Base-by-base conservation (phyloP, 352 stramenopile genomes). In the Salisapilia sapeloensis region DNA sequence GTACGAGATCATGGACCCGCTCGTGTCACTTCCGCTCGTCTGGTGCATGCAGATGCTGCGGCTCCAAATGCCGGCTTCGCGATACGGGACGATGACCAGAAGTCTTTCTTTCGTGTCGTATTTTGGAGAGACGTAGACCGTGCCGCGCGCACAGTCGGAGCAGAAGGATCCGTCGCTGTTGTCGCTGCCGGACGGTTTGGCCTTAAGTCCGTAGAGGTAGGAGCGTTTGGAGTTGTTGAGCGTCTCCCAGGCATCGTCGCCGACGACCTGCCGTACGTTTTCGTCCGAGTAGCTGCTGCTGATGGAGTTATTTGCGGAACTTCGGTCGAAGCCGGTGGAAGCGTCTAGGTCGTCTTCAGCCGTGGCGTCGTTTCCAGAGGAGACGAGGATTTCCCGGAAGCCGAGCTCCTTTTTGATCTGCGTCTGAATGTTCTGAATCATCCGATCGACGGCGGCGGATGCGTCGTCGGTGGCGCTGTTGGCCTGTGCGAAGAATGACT, bases 1-100 rank as follows among this genome's bases (percentile, higher is more conserved):
- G 33, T 90, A 90, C 18, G 56, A 48, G 35, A 86, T 35, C 74
- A 90, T 90, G 1, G 64, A 79, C 24, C 74, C 74, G 27, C 52
- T 77, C 23, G 72, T 60, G 32, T 76, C 62, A 30, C 44, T 51
- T 27, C 53, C 53, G 29, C 59, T 52, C 16, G 56, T 53, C 30
- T 79, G 60, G 38, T 74, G 60, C 59, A 86, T 79, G 50, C 61
- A 81, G 46, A 90, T 90, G 24, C 67, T 85, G 18, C 74, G 53
- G 27, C 59, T 80, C 74, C 74, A 90, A 32, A 90, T 79, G n/a
- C 74, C 70, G 24, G 74, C 70, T 35, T 90, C 70, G 24, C 71
- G 58, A 35, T 90, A 86, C 12, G 74, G 71, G 21, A 90, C 66
- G 38, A 90, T 90, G 6, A 90, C 67, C 3, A 90, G 54, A 32